phyloP scores from a whole-genome alignment of 305 asterid genomes.

The Fraxinus xanthoxyloides region DNA sequence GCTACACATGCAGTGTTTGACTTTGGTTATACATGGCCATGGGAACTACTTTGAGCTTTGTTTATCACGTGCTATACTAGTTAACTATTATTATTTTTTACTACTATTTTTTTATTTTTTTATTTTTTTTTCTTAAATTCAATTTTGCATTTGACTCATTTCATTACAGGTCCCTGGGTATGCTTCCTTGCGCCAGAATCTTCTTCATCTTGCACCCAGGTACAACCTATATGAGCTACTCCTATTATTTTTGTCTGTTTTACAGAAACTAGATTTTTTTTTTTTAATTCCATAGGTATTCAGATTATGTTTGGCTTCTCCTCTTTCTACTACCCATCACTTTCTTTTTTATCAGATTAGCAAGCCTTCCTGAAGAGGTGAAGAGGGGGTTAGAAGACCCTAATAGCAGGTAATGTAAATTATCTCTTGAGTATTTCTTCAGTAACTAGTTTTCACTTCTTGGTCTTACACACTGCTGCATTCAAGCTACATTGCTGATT shows the following conservation, averaged over 20 bases:
- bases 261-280: slow-evolving; percentile 6
- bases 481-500: neutral
- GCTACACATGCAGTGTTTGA: neutral
- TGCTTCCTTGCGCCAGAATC: slow-evolving; percentile 62
- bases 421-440: slow-evolving; percentile 4
- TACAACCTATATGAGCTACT: slow-evolving; percentile 28
- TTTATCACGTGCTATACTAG: neutral
- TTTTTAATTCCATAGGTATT: slow-evolving; percentile 7
- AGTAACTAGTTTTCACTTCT: neutral
- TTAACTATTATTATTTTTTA: neutral
- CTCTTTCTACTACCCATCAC: slow-evolving; percentile 14
- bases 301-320: slow-evolving; percentile 9
- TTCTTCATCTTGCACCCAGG: slow-evolving; percentile 80
- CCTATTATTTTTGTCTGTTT: neutral
- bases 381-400: slow-evolving; percentile 74
- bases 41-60: neutral
- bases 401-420: slow-evolving; percentile 56
- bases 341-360: slow-evolving; percentile 54
- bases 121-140: slow-evolving; percentile 3
- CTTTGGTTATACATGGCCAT: neutral
- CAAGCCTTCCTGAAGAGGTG: slow-evolving; percentile 64
- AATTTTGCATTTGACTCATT: slow-evolving; percentile 14
- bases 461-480: slow-evolving; percentile 2
- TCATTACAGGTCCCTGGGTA: slow-evolving; percentile 78
- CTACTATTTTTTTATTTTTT: neutral